Base-by-base conservation (phyloP, 805 yeast species). In the Yamadazyma kitorensis region DNA sequence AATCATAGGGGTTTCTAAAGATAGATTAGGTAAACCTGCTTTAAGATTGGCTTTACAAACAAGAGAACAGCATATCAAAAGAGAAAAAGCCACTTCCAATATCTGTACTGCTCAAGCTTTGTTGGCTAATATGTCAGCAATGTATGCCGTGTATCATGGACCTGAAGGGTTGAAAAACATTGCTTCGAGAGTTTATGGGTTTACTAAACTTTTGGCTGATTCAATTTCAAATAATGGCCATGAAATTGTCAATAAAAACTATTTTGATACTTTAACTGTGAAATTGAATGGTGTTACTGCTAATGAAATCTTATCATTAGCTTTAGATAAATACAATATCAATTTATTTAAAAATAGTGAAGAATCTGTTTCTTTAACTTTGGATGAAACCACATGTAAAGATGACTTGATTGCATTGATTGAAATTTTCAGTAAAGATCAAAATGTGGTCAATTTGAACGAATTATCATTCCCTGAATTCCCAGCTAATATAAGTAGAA, bases 81-180 rank as follows among this genome's bases (percentile, higher is more conserved):
- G 98, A 59, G 98, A 93, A 58, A 89, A 86, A 64, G 98, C 98
- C 11, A 93, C 98, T 13, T 87, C 96, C 19, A 93, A 93, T 59
- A 93, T 93, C 39, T 93, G 98, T 68, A 93, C 98, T 13, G 96
- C 98, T 6, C 98, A 93, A 69, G 97, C 97, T 16, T 70, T 93
- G 36, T 68, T 93, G 43, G 98, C 98, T 13, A 93, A 93, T 58
- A 87, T 93, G 68, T 81, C 97, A 15, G 88, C 97, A 17, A 87
- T 84, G 76, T 93, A 91, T 57, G 96, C 89, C 4, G 95, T 93
- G 19, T 93, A 89, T 64, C 98, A 93, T 54, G 98, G 98, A 24
- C 89, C 95, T 10, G 70, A 80, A 47, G 96, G 97, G 9, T 70
- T 93, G 50, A 74, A 69, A 51, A 70, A 76, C 34, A 93, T 93